These are phyloP conservation scores for Coemansia sp. DNA, from an alignment of 192 early-diverging fungal genomes.

Conservation along the genomic window DNA sequence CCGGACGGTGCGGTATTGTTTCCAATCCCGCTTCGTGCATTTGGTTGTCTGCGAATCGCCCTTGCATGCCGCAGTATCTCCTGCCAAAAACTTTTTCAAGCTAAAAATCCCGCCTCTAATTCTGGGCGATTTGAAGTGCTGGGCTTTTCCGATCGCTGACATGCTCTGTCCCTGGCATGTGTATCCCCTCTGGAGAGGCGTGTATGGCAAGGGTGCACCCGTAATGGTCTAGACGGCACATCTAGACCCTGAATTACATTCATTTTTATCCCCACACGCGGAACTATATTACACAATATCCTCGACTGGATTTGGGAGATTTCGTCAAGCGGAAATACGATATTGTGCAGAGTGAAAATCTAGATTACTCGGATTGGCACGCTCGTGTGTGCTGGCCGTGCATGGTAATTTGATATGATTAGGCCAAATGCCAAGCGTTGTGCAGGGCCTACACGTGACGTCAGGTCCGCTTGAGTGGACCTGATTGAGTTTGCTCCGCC, in stretches of 20 bases:
- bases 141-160: neutral
- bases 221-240: no score
- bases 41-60: neutral
- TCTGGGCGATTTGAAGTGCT: no score
- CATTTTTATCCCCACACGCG: neutral
- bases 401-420: no score
- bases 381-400: neutral
- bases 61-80: no score
- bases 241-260: neutral
- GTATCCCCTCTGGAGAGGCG: neutral
- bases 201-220: no score
- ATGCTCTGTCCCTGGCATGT: neutral
- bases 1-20: neutral
- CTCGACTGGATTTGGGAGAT: no score
- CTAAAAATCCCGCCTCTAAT: no score
- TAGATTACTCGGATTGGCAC: neutral
- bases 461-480: neutral
- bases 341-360: no score
- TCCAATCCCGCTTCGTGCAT: neutral
- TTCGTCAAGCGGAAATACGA: no score
- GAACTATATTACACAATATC: neutral
- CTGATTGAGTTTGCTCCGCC: neutral
- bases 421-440: neutral
- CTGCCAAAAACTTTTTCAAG: no score
- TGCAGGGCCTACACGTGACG: neutral